Conservation (phyloP, 805 yeast genomes). For the Candida boleticola region DNA sequence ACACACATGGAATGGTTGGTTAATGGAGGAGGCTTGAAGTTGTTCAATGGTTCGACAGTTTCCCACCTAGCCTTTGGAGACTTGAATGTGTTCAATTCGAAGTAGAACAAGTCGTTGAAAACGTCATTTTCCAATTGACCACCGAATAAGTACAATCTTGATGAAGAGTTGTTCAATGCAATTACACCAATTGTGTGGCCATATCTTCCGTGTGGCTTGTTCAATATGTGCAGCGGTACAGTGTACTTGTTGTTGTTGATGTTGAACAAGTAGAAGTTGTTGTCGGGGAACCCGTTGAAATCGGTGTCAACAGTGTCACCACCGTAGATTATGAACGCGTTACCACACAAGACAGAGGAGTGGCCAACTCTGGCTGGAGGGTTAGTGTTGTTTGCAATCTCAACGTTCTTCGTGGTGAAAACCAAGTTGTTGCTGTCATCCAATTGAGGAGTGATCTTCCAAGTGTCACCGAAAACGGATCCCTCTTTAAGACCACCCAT, state of each 20-base stretch:
- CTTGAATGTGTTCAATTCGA: constrained; percentile 83
- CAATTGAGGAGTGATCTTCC: constrained; percentile 69
- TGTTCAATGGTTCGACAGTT: constrained; percentile 52
- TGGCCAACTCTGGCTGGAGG: constrained; percentile 98
- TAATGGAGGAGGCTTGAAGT: constrained; percentile 69
- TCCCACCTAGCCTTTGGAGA: constrained; percentile 86
- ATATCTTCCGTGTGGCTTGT: constrained; percentile 86
- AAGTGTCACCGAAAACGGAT: constrained; percentile 91
- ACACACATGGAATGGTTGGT: constrained; percentile 89
- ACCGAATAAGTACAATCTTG: constrained; percentile 79
- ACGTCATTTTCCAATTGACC: constrained; percentile 87
- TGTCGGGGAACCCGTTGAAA: constrained; percentile 75
- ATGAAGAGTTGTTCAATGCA: constrained; percentile 43
- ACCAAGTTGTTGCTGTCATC: constrained; percentile 7
- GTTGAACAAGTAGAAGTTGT: constrained; percentile 83
- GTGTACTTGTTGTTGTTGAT: constrained; percentile 45
- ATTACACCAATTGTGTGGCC: constrained; percentile 89
- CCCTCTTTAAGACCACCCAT: constrained; percentile 96
- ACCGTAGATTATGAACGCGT: constrained; percentile 92
- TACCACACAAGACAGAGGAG: constrained; percentile 86
- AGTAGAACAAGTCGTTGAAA: constrained; percentile 80
- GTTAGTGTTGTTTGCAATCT: constrained; percentile 66
- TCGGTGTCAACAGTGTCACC: constrained; percentile 92
- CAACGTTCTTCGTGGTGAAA: constrained; percentile 22
- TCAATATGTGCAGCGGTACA: constrained; percentile 41